A percentile compares a stretch with the other conserved stretches of the same genome.
phyloP scores from a whole-genome alignment of 2,329 filamentous ascomycete species.

The Chaetoscypha palmicola region DNA sequence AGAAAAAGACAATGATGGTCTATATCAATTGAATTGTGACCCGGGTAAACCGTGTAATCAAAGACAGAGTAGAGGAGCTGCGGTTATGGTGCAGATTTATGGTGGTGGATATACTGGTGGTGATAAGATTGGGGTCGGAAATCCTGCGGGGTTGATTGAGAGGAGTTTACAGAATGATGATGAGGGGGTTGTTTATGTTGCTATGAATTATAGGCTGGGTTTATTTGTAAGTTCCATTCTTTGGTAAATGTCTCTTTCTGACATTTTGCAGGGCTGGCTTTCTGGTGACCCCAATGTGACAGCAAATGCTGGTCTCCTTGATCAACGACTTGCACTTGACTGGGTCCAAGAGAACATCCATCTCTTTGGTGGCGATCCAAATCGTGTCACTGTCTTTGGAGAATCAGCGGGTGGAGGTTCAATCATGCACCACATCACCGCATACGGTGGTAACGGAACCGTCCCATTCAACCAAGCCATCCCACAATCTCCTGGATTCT shows the following conservation, averaged over 20 bases:
- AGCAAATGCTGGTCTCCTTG: conserved; percentile 44
- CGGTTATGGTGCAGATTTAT: conserved; percentile 45
- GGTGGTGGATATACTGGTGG: conserved; percentile 41
- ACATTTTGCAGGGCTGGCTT: conserved; percentile 26
- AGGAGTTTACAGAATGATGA: conserved; percentile 22
- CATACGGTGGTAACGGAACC: conserved; percentile 35
- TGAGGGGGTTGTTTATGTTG: conserved; percentile 34
- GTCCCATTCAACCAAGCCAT: conserved; percentile 37
- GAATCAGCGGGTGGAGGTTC: conserved; percentile 46
- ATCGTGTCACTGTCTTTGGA: conserved; percentile 43
- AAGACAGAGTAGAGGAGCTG: conserved; percentile 22
- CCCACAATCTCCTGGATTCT: conserved; percentile 26
- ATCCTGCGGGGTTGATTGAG: conserved; percentile 36
- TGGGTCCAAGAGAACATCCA: conserved; percentile 50
- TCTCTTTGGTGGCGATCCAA: conserved; percentile 47
- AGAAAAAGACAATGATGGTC: neutral
- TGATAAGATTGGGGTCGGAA: conserved; percentile 33
- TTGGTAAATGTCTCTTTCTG: neutral
- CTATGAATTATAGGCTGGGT: conserved; percentile 33
- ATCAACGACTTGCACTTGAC: conserved; percentile 49
- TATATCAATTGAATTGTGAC: neutral
- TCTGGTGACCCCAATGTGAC: conserved; percentile 37
- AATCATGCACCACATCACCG: conserved; percentile 43
- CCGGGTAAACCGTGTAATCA: neutral
- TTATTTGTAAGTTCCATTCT: conserved; percentile 24